These are phyloP conservation scores for Apostasia shenzhenica DNA, from an alignment of 106 monocot species.

Conservation along the genomic window DNA sequence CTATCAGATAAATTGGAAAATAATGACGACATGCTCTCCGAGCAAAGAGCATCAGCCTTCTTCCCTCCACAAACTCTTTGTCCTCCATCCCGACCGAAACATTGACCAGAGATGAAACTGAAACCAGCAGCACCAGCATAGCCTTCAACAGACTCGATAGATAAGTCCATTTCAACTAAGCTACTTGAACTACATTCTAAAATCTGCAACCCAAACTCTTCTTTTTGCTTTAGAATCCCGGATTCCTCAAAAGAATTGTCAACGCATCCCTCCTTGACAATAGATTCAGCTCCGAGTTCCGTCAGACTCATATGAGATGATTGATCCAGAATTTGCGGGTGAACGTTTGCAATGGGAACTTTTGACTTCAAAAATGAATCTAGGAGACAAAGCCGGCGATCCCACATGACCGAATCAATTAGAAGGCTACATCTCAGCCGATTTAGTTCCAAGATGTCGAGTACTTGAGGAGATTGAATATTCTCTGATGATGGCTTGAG, in stretches of 20 bases:
- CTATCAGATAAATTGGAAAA: constrained; percentile 54
- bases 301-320: background rate
- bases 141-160: constrained; percentile 20
- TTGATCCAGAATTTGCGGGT: constrained; percentile 17
- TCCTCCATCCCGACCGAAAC: constrained; percentile 3
- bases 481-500: constrained; percentile 21
- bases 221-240: constrained; percentile 11
- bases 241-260: constrained; percentile 11
- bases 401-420: constrained; percentile 73
- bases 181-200: constrained; percentile 28
- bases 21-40: constrained; percentile 16
- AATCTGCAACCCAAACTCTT: constrained; percentile 17
- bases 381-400: constrained; percentile 42
- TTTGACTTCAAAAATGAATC: constrained; percentile 46
- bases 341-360: constrained; percentile 16
- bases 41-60: background rate
- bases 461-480: constrained; percentile 6
- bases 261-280: constrained; percentile 9
- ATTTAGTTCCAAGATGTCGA: constrained; percentile 73
- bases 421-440: constrained; percentile 48
- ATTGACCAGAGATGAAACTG: constrained; percentile 13
- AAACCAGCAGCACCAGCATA: constrained; percentile 14
- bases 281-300: constrained; percentile 18
- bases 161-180: constrained; percentile 21
- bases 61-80: constrained; percentile 3